phyloP scores from a whole-genome alignment of 2,329 filamentous ascomycete genomes.

The Pseudogymnoascus sp. region DNA sequence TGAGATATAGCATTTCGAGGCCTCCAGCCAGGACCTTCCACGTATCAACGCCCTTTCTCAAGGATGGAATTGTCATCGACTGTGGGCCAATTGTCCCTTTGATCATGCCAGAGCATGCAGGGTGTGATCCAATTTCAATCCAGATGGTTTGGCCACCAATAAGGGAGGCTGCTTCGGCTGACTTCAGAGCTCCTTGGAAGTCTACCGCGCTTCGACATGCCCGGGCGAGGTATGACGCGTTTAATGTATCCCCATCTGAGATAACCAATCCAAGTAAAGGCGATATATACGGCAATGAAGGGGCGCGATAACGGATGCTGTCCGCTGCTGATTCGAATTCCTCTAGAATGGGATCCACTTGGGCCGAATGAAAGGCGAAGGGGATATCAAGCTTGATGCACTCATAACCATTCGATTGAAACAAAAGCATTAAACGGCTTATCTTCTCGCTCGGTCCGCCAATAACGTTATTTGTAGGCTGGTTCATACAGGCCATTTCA shows the following conservation, averaged over 20 bases:
- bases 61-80: slow-evolving; percentile 32
- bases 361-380: slow-evolving; percentile 57
- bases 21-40: slow-evolving; percentile 44
- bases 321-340: slow-evolving; percentile 47
- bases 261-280: slow-evolving; percentile 55
- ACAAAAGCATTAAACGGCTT: slow-evolving; percentile 37
- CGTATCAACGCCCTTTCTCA: slow-evolving; percentile 44
- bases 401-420: slow-evolving; percentile 45
- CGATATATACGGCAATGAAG: slow-evolving; percentile 54
- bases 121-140: slow-evolving; percentile 65
- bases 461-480: slow-evolving; percentile 63
- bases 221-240: slow-evolving; percentile 52
- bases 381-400: slow-evolving; percentile 52
- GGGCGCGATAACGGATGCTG: slow-evolving; percentile 44
- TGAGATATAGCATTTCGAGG: slow-evolving; percentile 39
- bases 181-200: slow-evolving; percentile 52
- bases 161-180: slow-evolving; percentile 47
- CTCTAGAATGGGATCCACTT: slow-evolving; percentile 53
- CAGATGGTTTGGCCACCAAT: slow-evolving; percentile 59
- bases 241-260: slow-evolving; percentile 44
- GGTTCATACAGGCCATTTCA: slow-evolving; percentile 62
- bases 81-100: slow-evolving; percentile 26
- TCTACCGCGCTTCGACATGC: slow-evolving; percentile 60
- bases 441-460: slow-evolving; percentile 47
- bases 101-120: slow-evolving; percentile 37